Evolutionary conservation across 148 eudicot species (phyloP), one percentile per base, ranked within the genome.

Genomic region (Cornus florida): DNA sequence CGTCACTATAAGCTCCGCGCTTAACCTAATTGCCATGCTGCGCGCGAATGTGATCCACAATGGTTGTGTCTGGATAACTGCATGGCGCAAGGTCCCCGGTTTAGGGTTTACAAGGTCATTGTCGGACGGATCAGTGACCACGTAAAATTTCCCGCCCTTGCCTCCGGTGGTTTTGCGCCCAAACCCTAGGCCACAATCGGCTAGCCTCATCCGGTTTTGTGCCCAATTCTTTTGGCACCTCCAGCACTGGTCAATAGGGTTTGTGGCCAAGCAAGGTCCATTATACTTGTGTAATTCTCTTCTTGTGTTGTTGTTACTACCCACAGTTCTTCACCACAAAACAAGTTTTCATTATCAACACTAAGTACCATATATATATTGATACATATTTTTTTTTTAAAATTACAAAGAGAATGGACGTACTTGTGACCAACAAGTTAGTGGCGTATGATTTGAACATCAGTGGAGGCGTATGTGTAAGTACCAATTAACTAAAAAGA

Each of bases 241-340:
- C 92, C 92, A 89, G 67, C 92, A 89, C 67, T 77, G 83, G 82
- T 89, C 92, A 32, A 89, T 89, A 0, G 92, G 92, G 80, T 89
- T 87, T 1, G 87, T 69, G 17, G 92, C 92, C 62, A 66, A 28
- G 88, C 90, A 89, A 31, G 80, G 23, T 16, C 87, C 87, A 19
- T 35, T 23, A 59, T 62, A 43, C 23, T 50, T 69, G 12, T 53
- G n/a, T 57, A 90, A 71, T 16, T 50, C 66, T 12, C 92, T 86
- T 81, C 91, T 86, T 69, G 84, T 69, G 72, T 31, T 66, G 70
- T 84, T 87, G 24, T 22, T 39, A 14, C 66, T 72, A 0, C 75
- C 72, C 23, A 66, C 11, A 8, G 62, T 62, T 39, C 86, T 83
- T 72, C 79, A 77, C 13, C 43, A 71, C 57, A 22, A 53, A 35